Conservation (phyloP, 192 early-diverging fungal species). For the Gamsiella multidivaricata region DNA sequence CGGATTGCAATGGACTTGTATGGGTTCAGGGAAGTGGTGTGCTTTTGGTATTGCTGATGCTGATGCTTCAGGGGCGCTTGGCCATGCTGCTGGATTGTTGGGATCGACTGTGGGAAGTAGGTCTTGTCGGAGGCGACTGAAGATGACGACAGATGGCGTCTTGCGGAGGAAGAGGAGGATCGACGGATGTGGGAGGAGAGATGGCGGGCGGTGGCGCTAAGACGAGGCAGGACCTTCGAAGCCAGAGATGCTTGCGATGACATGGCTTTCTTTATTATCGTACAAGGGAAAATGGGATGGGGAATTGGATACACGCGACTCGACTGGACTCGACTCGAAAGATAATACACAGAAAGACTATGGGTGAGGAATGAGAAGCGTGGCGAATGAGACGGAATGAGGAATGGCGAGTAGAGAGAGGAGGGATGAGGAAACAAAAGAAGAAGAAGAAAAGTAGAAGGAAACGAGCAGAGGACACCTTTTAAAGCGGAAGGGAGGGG, state of each 20-base stretch:
- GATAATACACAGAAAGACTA: slow-evolving; percentile 5
- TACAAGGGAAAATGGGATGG: background rate
- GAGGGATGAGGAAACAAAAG: background rate
- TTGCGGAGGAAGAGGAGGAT: background rate
- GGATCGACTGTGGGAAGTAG: slow-evolving; percentile 36
- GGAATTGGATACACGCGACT: background rate
- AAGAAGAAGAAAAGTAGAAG: background rate
- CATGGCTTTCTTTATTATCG: slow-evolving; percentile 6
- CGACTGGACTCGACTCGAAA: too few species aligned
- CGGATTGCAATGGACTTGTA: slow-evolving; percentile 81
- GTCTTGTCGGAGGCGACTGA: slow-evolving; percentile 25
- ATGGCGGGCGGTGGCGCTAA: slow-evolving; percentile 14
- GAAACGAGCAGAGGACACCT: background rate
- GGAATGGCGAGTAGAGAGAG: background rate
- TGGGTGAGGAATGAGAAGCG: slow-evolving; percentile 20
- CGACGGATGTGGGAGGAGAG: slow-evolving; percentile 11
- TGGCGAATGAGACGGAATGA: too few species aligned
- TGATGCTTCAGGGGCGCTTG: background rate
- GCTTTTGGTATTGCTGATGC: slow-evolving; percentile 51
- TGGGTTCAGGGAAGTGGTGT: slow-evolving; percentile 44
- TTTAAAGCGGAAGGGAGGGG: slow-evolving; percentile 10
- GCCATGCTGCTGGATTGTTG: slow-evolving; percentile 24
- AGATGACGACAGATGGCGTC: slow-evolving; percentile 27
- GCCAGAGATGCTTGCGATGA: slow-evolving; percentile 42
- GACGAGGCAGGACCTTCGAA: slow-evolving; percentile 43